Base-by-base conservation (phyloP, 192 early-diverging fungal species). In the Linderina pennispora region DNA sequence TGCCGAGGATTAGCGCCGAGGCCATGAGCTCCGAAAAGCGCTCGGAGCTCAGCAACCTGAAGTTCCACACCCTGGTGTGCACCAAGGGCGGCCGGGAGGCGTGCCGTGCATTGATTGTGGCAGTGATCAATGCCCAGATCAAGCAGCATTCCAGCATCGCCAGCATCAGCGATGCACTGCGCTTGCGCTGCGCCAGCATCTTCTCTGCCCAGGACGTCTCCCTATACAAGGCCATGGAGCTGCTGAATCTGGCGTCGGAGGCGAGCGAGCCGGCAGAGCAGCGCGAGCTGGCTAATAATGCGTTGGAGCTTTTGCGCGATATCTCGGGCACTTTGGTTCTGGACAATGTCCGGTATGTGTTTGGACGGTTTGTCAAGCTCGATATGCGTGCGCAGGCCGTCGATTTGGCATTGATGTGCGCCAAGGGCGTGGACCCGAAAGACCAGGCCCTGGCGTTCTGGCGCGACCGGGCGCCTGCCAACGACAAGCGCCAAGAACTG, bases 191-290 rank as follows among this genome's bases (percentile, higher is more conserved):
- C 53, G 70, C 77, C 23, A 65, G 74, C 0, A 77, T 89, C 50
- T 88, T 84, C 53, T 74, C 64, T 13, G 47, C 70, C 1, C 64
- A 73, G 9, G 86, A 89, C 49, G 79, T 86, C 19, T 58, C 79
- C 1, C 59, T 87, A 35, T 86, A 80, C 64, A 73, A 78, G 64
- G 82, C 79, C 3, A 56, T 78, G 3, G 82, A 84, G 62, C 41
- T 60, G 18, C 47, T 82, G 18, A 70, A 76, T 41, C 62, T 65
- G 25, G 72, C 82, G 1, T 55, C 55, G 17, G 71, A 77, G 2
- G 62, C 57, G 11, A 54, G 55, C 3, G 79, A 82, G 34, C 70
- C 60, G 8, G 40, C 66, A 7, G 74, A 80, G 42, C 51, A 50
- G 7, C 24, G 47, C 8, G 57, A 45, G 22, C 56, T 73, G 24